Base-by-base conservation (phyloP, 371 early-diverging fungal species). In the Catenaria anguillulae region DNA sequence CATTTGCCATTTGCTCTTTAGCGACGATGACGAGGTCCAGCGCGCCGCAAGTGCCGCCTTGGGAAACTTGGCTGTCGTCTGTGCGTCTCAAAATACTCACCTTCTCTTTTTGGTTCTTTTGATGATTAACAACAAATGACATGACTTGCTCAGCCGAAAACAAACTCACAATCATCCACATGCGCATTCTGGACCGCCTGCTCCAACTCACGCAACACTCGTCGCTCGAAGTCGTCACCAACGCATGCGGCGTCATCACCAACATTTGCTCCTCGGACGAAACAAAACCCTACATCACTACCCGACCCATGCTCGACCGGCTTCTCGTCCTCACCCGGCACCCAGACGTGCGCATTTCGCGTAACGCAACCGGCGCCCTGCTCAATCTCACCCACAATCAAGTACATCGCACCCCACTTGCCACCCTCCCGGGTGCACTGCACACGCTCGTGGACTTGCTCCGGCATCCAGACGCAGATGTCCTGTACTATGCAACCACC, bases 221-320 rank as follows among this genome's bases (percentile, higher is more conserved):
- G 10, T 89, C 89, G 67, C 84, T 86, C 31, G 93, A 92, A 67
- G 90, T 92, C 12, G 90, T 92, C 70, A 89, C 90, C 67, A 93
- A 93, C 71, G 90, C 93, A n/a, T 93, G 92, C 31, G 94, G 94
- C 6, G 92, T 93, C 76, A 90, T 93, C 63, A 93, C 94, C 1
- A 93, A 93, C 65, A 78, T 93, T 61, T 92, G 92, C 4, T 90
- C 92, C 15, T 83, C 84, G 19, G 93, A 93, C 63, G 89, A 86
- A 60, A 93, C 90, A 75, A 92, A 92, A 71, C 77, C 84, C 35
- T 81, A 78, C 62, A 92, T 93, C 65, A 89, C 92, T 54, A 81
- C 83, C 65, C 87, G 87, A 35, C 90, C 89, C 29, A 91, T 90
- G 0, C 74, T 92, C 40, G 71, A 83, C 2, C 80, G 89, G 33